Percentiles rank a stretch among this genome's conserved stretches.
These are phyloP conservation scores for Rhodosporidiobolus sp. DNA, from an alignment of 768 basidiomycete genomes.

Conservation along the genomic window DNA sequence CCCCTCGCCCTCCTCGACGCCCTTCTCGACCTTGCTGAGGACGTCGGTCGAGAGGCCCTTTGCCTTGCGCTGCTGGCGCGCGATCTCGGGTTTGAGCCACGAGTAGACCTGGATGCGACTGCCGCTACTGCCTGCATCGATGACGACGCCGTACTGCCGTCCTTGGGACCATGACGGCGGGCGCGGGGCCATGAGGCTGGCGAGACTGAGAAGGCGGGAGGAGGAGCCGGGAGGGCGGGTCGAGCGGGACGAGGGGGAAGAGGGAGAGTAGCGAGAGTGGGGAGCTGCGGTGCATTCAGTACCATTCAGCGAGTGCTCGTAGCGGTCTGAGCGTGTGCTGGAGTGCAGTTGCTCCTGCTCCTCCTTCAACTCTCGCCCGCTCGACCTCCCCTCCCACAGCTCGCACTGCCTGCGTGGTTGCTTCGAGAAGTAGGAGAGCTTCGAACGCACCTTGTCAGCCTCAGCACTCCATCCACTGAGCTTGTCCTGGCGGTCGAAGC, in stretches of 20 bases:
- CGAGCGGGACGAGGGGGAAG: neutral
- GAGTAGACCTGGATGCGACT: slow-evolving; percentile 95
- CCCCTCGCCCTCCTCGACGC: slow-evolving; percentile 69
- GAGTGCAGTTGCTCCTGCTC: too few species aligned
- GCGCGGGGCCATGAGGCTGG: slow-evolving; percentile 17
- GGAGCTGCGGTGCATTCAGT: neutral
- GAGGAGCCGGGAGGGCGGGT: neutral
- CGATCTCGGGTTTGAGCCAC: slow-evolving; percentile 77
- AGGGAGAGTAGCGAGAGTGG: neutral
- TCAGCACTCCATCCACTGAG: neutral
- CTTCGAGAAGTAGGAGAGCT: neutral
- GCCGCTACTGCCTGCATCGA: slow-evolving; percentile 97
- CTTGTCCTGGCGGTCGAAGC: neutral
- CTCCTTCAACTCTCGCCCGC: too few species aligned
- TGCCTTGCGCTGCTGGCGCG: slow-evolving; percentile 56
- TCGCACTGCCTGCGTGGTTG: too few species aligned
- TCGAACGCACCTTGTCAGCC: neutral
- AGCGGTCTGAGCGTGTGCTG: too few species aligned
- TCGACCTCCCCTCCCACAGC: too few species aligned
- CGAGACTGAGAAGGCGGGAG: too few species aligned
- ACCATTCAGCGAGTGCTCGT: neutral
- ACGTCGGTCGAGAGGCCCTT: slow-evolving; percentile 56
- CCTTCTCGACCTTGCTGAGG: slow-evolving; percentile 87
- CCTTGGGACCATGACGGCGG: slow-evolving; percentile 26
- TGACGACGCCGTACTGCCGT: slow-evolving; percentile 85